Evolutionary conservation across 140 eudicot genomes (phyloP).

Genomic region (Eryngium alpinum): DNA sequence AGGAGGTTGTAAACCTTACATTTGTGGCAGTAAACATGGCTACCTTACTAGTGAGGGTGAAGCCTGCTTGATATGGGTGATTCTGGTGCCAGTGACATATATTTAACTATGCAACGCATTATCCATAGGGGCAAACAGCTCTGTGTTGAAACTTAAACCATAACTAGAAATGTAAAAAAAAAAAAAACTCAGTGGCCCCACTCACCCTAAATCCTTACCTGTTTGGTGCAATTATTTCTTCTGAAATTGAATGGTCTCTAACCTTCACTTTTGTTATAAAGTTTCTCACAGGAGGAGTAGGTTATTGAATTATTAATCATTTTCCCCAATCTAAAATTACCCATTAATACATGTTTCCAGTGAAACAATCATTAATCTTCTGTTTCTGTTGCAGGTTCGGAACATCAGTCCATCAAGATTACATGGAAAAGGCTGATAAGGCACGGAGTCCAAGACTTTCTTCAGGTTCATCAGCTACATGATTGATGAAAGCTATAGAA

Average conservation of each 20-base stretch:
- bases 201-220: no score
- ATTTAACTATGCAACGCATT: no score
- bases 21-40: neutral
- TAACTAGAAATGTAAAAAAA: no score
- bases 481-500: constrained; percentile 11
- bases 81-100: no score
- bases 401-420: constrained; percentile 96
- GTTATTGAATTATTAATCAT: neutral
- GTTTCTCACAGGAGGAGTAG: neutral
- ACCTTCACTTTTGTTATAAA: neutral
- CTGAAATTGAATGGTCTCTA: neutral
- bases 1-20: neutral
- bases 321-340: neutral
- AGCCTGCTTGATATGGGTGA: neutral
- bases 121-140: no score
- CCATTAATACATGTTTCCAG: neutral
- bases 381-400: constrained; percentile 48
- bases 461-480: constrained; percentile 50
- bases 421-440: constrained; percentile 84
- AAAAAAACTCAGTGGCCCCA: no score
- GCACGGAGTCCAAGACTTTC: constrained; percentile 80
- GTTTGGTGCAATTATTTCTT: no score
- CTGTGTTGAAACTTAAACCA: no score
- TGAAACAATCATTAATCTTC: neutral
- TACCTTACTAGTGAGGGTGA: neutral